Evolutionary conservation across 768 basidiomycete genomes (phyloP).

Genomic region (Lactarius akahatsu): DNA sequence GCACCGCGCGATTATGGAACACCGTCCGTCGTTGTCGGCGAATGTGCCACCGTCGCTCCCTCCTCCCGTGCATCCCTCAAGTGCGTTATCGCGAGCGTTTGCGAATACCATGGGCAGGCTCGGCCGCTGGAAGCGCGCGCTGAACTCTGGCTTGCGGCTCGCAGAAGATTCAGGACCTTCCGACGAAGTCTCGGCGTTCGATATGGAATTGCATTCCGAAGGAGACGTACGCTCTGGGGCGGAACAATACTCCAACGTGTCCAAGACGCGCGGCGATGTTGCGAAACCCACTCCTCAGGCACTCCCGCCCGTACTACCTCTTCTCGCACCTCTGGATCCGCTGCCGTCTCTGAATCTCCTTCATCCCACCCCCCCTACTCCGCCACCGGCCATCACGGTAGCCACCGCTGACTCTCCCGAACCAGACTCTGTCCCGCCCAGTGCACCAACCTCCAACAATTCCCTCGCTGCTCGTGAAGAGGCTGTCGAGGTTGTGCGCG

Average conservation of each 20-base stretch:
- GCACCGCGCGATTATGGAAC: conserved; percentile 50
- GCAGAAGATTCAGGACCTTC: conserved; percentile 32
- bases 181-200: conserved; percentile 62
- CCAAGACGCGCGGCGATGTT: conserved; percentile 36
- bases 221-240: conserved; percentile 65
- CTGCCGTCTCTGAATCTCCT: conserved; percentile 13
- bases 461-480: conserved; percentile 4
- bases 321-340: conserved; percentile 16
- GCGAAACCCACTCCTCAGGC: conserved; percentile 19
- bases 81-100: conserved; percentile 68
- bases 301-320: conserved; percentile 21
- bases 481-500: not conserved
- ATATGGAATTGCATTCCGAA: conserved; percentile 60
- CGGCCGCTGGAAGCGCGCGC: conserved; percentile 78
- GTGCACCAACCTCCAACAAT: conserved; percentile 4
- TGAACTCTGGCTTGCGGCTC: conserved; percentile 50
- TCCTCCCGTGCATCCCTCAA: conserved; percentile 53
- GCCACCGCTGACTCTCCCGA: not conserved
- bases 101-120: conserved; percentile 81
- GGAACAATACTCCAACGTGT: conserved; percentile 61
- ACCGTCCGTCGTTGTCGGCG: conserved; percentile 41
- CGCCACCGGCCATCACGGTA: not conserved
- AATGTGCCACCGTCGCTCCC: conserved; percentile 43
- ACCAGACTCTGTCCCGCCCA: not conserved
- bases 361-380: conserved; percentile 6